These are phyloP conservation scores for Dactylellina drechsleri DNA, from an alignment of 2,329 filamentous ascomycete genomes.

Conservation along the genomic window DNA sequence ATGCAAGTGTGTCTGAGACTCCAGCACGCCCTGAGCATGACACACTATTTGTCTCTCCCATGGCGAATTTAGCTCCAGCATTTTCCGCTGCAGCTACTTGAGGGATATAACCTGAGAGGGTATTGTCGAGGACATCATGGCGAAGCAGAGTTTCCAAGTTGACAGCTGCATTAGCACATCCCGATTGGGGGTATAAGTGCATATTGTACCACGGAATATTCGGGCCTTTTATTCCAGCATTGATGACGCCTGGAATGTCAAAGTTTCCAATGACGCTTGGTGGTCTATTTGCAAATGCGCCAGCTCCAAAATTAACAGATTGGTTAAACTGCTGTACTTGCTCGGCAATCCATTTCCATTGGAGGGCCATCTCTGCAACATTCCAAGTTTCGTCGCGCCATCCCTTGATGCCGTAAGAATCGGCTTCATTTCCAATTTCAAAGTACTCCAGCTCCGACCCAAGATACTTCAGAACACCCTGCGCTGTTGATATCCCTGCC, in stretches of 20 bases:
- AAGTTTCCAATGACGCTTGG: slow-evolving; percentile 29
- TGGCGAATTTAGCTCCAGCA: slow-evolving; percentile 55
- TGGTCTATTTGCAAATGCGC: slow-evolving; percentile 40
- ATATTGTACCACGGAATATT: slow-evolving; percentile 43
- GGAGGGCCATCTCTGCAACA: slow-evolving; percentile 26
- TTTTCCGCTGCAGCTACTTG: slow-evolving; percentile 38
- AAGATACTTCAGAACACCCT: not conserved
- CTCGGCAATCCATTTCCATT: slow-evolving; percentile 50
- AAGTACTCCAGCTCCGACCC: slow-evolving; percentile 27
- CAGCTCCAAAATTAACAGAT: slow-evolving; percentile 30
- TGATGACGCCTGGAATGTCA: slow-evolving; percentile 37
- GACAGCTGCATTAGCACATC: slow-evolving; percentile 17
- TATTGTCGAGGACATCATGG: slow-evolving; percentile 23
- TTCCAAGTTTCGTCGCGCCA: slow-evolving; percentile 27
- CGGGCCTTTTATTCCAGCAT: slow-evolving; percentile 19
- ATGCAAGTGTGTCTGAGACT: slow-evolving; percentile 58
- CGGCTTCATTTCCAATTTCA: slow-evolving; percentile 49
- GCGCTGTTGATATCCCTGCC: not conserved
- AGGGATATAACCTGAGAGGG: slow-evolving; percentile 33
- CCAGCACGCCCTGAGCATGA: slow-evolving; percentile 57
- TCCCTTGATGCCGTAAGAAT: slow-evolving; percentile 43
- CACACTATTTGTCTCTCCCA: slow-evolving; percentile 60
- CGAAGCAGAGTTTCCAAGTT: slow-evolving; percentile 24
- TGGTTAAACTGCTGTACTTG: slow-evolving; percentile 22
- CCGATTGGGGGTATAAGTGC: slow-evolving; percentile 45